Conservation (phyloP, 257 asterid genomes). For the Solanum sitiens region DNA sequence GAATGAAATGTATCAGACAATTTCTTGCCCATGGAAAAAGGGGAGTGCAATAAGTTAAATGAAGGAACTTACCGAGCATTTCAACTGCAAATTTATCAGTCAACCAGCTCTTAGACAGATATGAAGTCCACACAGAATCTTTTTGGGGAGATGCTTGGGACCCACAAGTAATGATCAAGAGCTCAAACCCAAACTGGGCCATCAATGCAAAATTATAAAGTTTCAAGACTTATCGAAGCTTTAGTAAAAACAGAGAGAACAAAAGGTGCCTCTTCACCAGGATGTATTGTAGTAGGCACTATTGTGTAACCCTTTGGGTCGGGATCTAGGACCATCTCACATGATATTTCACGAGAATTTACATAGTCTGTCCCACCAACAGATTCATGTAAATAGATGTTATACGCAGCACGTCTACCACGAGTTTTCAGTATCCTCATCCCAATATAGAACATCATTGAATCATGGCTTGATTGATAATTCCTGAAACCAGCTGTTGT, state of each 20-base stretch:
- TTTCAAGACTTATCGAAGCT: constrained; percentile 76
- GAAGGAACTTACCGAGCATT: constrained; percentile 17
- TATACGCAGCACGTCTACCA: constrained; percentile 92
- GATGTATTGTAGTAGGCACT: constrained; percentile 96
- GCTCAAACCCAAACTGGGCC: background rate
- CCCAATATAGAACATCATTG: constrained; percentile 94
- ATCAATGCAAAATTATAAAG: constrained; percentile 37
- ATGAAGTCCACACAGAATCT: constrained; percentile 5
- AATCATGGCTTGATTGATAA: constrained; percentile 92
- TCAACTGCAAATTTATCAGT: background rate
- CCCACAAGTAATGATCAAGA: background rate
- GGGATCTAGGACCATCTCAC: constrained; percentile 99
- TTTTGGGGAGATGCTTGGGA: constrained; percentile 3
- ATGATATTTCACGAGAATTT: constrained; percentile 93
- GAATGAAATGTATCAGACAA: background rate
- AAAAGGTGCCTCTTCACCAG: constrained; percentile 99
- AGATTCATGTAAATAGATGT: constrained; percentile 91
- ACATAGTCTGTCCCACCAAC: constrained; percentile 99
- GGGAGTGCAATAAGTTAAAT: background rate
- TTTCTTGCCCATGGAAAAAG: background rate
- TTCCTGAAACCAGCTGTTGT: constrained; percentile 93
- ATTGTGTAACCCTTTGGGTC: constrained; percentile 99
- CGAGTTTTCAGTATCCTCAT: constrained; percentile 97
- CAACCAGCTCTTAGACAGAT: constrained; percentile 2
- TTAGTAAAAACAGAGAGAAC: constrained; percentile 94